phyloP scores from a whole-genome alignment of 2,329 filamentous ascomycete genomes.

The Basipetospora chlamydospora region DNA sequence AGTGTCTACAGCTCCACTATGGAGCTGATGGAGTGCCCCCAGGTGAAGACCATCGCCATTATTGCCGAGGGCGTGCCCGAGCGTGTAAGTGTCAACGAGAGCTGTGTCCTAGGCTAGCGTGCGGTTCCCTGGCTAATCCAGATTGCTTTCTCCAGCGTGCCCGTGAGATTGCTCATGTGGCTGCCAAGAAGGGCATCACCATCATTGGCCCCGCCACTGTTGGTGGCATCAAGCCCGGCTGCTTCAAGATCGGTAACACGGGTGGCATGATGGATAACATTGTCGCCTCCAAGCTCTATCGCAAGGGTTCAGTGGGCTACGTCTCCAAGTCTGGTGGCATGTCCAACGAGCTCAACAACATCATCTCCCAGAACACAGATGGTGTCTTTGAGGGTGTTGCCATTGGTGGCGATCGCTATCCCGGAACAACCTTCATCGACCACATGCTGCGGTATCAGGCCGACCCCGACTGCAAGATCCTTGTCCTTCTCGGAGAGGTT shows the following conservation, averaged over 20 bases:
- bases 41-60: slow-evolving; percentile 98
- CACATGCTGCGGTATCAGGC: slow-evolving; percentile 92
- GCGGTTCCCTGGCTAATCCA: not conserved
- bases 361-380: slow-evolving; percentile 88
- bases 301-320: slow-evolving; percentile 95
- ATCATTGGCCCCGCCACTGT: slow-evolving; percentile 98
- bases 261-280: slow-evolving; percentile 99
- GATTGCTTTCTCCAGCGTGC: slow-evolving; percentile 57
- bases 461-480: slow-evolving; percentile 95
- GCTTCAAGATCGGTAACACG: slow-evolving; percentile 99
- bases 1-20: slow-evolving; percentile 97
- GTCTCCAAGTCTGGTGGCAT: slow-evolving; percentile 99
- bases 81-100: slow-evolving; percentile 57
- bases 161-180: slow-evolving; percentile 92
- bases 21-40: slow-evolving; percentile 93
- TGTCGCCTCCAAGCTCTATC: slow-evolving; percentile 98
- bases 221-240: slow-evolving; percentile 97
- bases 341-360: slow-evolving; percentile 99
- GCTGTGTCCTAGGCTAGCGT: not conserved
- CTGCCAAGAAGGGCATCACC: slow-evolving; percentile 96
- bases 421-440: slow-evolving; percentile 98
- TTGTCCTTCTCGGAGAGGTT: slow-evolving; percentile 90
- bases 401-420: slow-evolving; percentile 98
- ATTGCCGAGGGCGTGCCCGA: slow-evolving; percentile 99
- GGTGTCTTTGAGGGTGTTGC: slow-evolving; percentile 98